These are phyloP conservation scores for Typha latifolia DNA, from an alignment of 176 grass and related monocot species.

Conservation along the genomic window DNA sequence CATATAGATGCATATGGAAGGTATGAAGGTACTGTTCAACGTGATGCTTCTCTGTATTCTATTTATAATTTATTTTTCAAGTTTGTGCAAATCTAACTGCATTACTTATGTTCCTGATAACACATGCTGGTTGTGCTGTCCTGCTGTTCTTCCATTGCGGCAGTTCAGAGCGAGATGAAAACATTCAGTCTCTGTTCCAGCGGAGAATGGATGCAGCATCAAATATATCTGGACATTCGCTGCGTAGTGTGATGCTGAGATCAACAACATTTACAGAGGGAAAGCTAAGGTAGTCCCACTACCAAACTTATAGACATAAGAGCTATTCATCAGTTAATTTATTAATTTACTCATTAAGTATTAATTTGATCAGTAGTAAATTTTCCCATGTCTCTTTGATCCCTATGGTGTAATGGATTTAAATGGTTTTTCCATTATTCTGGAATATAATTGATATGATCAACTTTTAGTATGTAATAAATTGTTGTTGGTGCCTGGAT, in stretches of 20 bases:
- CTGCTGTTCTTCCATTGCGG: slow-evolving; percentile 20
- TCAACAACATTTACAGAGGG: slow-evolving; percentile 94
- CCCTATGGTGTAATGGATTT: background rate
- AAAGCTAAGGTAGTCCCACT: slow-evolving; percentile 67
- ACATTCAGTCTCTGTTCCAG: slow-evolving; percentile 41
- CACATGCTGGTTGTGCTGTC: slow-evolving; percentile 3
- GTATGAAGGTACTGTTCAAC: no score
- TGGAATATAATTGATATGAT: background rate
- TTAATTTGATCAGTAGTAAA: background rate
- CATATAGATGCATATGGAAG: no score
- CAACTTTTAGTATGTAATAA: background rate
- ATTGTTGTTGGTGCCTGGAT: slow-evolving; percentile 23
- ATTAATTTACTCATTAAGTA: slow-evolving; percentile 12
- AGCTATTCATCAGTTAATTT: slow-evolving; percentile 6
- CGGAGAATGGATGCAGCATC: slow-evolving; percentile 80
- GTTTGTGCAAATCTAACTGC: background rate
- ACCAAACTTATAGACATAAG: background rate
- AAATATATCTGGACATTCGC: slow-evolving; percentile 63
- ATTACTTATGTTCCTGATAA: background rate
- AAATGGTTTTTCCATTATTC: background rate
- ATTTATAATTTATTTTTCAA: no score
- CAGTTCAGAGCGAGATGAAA: slow-evolving; percentile 67
- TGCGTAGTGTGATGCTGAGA: slow-evolving; percentile 71
- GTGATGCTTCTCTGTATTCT: no score
- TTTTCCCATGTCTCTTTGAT: background rate